Evolutionary conservation across 2,329 filamentous ascomycete species (phyloP).

Genomic region (Simplicillium sp.): DNA sequence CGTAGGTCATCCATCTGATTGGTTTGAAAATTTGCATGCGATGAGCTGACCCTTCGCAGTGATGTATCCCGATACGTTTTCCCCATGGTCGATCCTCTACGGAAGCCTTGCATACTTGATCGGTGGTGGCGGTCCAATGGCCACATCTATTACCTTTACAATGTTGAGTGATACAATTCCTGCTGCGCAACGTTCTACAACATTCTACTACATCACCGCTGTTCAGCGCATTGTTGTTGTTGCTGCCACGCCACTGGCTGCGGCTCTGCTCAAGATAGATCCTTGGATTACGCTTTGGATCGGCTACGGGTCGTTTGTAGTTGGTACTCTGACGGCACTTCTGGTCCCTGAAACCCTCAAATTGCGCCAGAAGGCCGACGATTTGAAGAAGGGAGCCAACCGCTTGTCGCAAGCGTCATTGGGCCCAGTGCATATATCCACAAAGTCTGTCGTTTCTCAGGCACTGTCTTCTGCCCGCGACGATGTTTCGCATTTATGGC

Average conservation of each 20-base stretch:
- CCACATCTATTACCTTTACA: constrained; percentile 34
- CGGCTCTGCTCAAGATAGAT: constrained; percentile 25
- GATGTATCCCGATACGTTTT: constrained; percentile 24
- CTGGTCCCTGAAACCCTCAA: constrained; percentile 33
- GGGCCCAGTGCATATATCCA: no score
- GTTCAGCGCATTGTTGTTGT: constrained; percentile 27
- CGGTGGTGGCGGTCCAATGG: constrained; percentile 29
- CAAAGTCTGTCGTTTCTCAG: constrained; percentile 2
- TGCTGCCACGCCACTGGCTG: constrained; percentile 28
- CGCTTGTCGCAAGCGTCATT: not conserved
- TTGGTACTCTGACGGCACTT: constrained; percentile 18
- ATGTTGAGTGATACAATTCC: constrained; percentile 33
- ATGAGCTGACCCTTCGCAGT: constrained; percentile 18
- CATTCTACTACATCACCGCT: constrained; percentile 30
- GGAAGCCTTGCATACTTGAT: constrained; percentile 25
- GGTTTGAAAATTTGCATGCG: not conserved
- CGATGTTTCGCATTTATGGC: constrained; percentile 24
- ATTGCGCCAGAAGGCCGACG: constrained; percentile 19
- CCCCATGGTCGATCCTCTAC: constrained; percentile 27
- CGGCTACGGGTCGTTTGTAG: constrained; percentile 18
- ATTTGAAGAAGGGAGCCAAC: constrained; percentile 7
- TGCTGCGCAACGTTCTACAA: constrained; percentile 23
- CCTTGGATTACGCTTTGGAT: constrained; percentile 30
- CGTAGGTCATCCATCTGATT: constrained; percentile 14
- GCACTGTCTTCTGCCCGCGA: constrained; percentile 16